Conservation (phyloP, 2,329 filamentous ascomycete species). For the Claviceps sp. region DNA sequence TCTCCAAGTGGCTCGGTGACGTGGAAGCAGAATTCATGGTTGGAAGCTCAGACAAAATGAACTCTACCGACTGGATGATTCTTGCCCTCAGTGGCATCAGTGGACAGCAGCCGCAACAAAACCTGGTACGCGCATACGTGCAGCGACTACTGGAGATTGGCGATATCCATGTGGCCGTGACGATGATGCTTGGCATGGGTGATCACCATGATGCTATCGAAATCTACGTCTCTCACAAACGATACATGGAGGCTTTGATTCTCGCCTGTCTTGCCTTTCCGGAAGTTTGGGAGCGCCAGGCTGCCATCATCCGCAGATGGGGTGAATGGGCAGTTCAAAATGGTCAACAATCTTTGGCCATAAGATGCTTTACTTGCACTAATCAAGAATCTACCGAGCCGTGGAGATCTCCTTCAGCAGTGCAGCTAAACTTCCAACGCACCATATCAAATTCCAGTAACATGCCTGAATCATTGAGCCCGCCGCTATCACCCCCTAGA, state of each 20-base stretch:
- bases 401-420: constrained; percentile 75
- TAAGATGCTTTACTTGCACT: constrained; percentile 86
- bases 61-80: constrained; percentile 93
- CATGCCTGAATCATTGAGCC: constrained; percentile 51
- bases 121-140: constrained; percentile 80
- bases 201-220: constrained; percentile 93
- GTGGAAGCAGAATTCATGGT: constrained; percentile 70
- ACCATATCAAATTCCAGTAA: constrained; percentile 27
- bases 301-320: constrained; percentile 83
- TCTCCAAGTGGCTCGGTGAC: constrained; percentile 88
- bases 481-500: constrained; percentile 61
- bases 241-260: constrained; percentile 85
- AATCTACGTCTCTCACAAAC: constrained; percentile 83
- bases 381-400: constrained; percentile 73
- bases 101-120: constrained; percentile 62
- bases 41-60: constrained; percentile 73
- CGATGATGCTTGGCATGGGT: constrained; percentile 83
- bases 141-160: constrained; percentile 80
- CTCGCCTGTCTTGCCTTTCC: constrained; percentile 75
- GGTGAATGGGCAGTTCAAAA: constrained; percentile 82
- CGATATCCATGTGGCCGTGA: constrained; percentile 83
- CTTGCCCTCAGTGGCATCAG: constrained; percentile 83
- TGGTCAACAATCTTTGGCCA: constrained; percentile 78
- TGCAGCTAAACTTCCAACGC: constrained; percentile 42
- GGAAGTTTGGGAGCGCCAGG: constrained; percentile 80